Percentiles rank a stretch among this genome's conserved stretches.
phyloP scores from a whole-genome alignment of 2,329 filamentous ascomycete genomes.

The Ophiostoma novo-ulmi region DNA sequence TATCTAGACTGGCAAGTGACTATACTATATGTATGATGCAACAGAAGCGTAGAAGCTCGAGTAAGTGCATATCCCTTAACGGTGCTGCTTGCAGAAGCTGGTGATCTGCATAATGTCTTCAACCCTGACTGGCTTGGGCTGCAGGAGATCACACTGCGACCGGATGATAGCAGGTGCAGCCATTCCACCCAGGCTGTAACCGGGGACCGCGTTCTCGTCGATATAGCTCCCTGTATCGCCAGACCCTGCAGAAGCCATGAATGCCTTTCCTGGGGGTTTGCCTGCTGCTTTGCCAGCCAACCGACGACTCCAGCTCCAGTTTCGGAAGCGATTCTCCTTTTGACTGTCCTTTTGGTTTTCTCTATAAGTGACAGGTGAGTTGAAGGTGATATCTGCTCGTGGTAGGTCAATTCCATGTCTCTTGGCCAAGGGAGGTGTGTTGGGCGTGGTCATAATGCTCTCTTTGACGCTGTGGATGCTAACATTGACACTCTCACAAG shows the following conservation, averaged over 20 bases:
- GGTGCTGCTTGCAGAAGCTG: neutral
- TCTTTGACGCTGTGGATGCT: neutral
- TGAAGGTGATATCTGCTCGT: neutral
- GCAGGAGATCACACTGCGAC: constrained; percentile 30
- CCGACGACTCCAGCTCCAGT: constrained; percentile 23
- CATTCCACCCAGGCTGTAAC: neutral
- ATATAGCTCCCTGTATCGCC: neutral
- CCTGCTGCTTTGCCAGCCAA: neutral
- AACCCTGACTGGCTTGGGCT: constrained; percentile 32
- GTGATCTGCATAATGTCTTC: constrained; percentile 26
- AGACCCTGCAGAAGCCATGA: neutral
- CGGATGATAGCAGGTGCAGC: constrained; percentile 25
- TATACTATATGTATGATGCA: neutral
- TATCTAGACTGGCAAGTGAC: neutral
- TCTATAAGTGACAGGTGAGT: neutral
- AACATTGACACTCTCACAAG: neutral
- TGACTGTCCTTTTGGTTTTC: neutral
- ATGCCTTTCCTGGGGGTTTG: neutral
- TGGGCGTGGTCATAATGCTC: neutral
- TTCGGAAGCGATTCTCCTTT: constrained; percentile 15
- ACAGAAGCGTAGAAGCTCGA: no score
- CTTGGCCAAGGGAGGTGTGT: neutral
- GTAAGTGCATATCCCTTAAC: neutral
- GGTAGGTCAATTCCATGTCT: neutral
- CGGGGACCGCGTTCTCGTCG: neutral